A percentile compares a stretch with the other conserved stretches of the same genome.
These are phyloP conservation scores for Russula virescens DNA, from an alignment of 768 basidiomycete species.

Conservation along the genomic window DNA sequence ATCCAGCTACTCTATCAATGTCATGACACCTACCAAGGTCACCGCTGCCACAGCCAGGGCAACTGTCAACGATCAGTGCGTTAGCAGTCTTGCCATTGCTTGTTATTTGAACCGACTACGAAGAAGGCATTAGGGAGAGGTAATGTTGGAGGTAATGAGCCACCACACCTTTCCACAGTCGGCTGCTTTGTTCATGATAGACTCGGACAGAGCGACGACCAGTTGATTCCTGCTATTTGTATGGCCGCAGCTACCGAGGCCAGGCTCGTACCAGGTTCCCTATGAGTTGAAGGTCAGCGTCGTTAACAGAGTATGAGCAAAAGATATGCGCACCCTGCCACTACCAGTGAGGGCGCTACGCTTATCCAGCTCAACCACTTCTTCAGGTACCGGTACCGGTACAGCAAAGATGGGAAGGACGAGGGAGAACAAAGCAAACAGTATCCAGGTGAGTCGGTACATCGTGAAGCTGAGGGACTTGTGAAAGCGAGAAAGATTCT, in stretches of 20 bases:
- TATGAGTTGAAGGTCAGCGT: constrained; percentile 6
- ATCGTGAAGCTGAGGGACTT: constrained; percentile 32
- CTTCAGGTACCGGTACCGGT: constrained; percentile 38
- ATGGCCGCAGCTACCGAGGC: constrained; percentile 21
- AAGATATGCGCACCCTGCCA: constrained; percentile 46
- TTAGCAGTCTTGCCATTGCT: constrained; percentile 8
- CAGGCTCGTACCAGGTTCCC: constrained; percentile 19
- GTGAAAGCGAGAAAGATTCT: neutral
- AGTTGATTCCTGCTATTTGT: neutral
- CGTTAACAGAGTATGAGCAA: neutral
- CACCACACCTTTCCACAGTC: constrained; percentile 20
- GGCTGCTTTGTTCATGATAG: neutral
- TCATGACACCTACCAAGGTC: constrained; percentile 20
- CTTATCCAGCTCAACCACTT: constrained; percentile 38
- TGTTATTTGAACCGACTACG: constrained; percentile 10
- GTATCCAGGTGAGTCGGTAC: constrained; percentile 33
- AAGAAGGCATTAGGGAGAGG: neutral
- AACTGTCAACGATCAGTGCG: constrained; percentile 18
- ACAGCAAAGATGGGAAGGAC: constrained; percentile 40
- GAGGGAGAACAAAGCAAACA: constrained; percentile 39
- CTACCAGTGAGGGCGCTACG: constrained; percentile 50
- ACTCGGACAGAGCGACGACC: constrained; percentile 19
- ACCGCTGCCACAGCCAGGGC: constrained; percentile 10
- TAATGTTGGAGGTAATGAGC: neutral
- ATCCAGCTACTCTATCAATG: neutral